Base-by-base conservation (phyloP, 2,329 filamentous ascomycete genomes). In the Talaromyces sp. region DNA sequence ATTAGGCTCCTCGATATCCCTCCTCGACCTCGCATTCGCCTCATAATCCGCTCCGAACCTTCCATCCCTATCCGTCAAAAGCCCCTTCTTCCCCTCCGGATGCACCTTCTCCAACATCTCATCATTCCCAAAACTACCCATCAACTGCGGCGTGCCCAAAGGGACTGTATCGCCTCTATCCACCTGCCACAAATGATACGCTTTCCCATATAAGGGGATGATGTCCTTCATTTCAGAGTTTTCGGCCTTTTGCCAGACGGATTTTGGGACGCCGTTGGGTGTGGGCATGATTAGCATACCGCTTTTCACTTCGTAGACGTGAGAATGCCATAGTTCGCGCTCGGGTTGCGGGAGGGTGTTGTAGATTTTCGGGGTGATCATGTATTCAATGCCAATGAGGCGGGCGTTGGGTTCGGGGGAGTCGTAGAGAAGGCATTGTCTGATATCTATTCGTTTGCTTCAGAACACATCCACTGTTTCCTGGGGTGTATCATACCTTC, bases 391-490 rank as follows among this genome's bases (percentile, higher is more conserved):
- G 9, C 92, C 92, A 67, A 96, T 91, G 19, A 96, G 84, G 0
- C 89, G 85, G 0, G 91, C 91, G 31, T 86, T 84, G 8, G 85
- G 82, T 0, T 83, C 81, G 0, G 88, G 83, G 0, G 86, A 85
- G 77, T 96, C 92, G 79, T 95, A 96, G 67, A 96, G 85, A 35
- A 96, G 85, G 75, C 92, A 96, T 81, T 96, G 92, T 3, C 92
- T 86, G 64, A 96, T 83, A 67, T 95, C 91, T 81, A 74, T n/a
- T 27, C 24, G 66, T 45, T 8, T 13, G n/a, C 52, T 37, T 56
- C 11, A 56, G 52, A 39, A 8, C 10, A 35, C 11, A 22, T 16
- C 19, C 10, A 19, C 22, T 22, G 2, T 13, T 39, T 9, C 10
- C 7, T 22, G 2, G 11, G 33, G 19, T 27, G 56, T 9, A 7